Evolutionary conservation across 371 early-diverging fungal genomes (phyloP), one percentile per base, ranked within the genome.

Genomic region (Lichtheimia corymbifera): DNA sequence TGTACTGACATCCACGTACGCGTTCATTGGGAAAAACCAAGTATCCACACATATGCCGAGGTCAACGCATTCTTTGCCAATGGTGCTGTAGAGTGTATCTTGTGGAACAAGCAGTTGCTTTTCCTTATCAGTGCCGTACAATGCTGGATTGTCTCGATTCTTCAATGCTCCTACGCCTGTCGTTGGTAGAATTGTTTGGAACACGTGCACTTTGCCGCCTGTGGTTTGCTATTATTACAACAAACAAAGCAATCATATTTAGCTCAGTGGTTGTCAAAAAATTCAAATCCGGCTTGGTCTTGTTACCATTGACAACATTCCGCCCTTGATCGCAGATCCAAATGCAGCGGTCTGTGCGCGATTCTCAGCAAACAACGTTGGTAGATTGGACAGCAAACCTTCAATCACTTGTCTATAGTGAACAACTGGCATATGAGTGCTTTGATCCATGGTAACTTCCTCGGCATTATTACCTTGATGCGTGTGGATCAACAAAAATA

Each of bases 111-210:
- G 94, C 17, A 98, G 78, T 1, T 86, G 73, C 55, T 84, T 86
- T 78, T 98, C 98, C 66, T 95, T 95, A 58, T 98, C 97, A 0
- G 92, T 91, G 17, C 88, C 91, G 64, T 93, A 85, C 24, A 95
- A 71, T 71, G 91, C 93, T 20, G 83, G 76, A 60, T 98, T 95
- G 62, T 96, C 96, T 14, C 98, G 87, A 49, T 81, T 82, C 64
- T 88, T 91, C 30, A 98, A 72, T 2, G 87, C 70, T 15, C 97
- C 97, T 0, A 95, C 93, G 5, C 99, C 99, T 56, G 80, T 77
- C 2, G 88, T 87, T 3, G 97, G 97, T 28, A 97, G 78, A 2
- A 85, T 66, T 3, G 94, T 85, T 65, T 95, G 96, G 75, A 96
- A 92, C 4, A 93, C 50, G 42, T 89, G 72, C 28, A 97, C 63